Conservation (phyloP, 768 basidiomycete genomes). For the Floccularia luteovirens region DNA sequence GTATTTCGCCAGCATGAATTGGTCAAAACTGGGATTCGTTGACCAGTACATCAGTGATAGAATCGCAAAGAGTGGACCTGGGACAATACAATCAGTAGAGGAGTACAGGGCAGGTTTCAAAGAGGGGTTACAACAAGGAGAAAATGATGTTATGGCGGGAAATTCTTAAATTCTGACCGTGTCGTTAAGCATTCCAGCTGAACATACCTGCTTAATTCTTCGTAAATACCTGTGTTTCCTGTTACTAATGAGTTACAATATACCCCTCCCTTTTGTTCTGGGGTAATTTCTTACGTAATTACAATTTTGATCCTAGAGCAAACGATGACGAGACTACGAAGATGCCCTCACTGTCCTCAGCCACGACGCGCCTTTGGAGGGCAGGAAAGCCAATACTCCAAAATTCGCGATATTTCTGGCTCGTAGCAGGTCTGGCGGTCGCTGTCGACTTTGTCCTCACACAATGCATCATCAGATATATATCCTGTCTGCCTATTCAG, state of each 20-base stretch:
- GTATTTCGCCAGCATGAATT: slow-evolving; percentile 40
- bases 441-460: slow-evolving; percentile 75
- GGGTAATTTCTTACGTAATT: too few species aligned
- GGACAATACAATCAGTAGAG: not conserved
- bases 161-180: too few species aligned
- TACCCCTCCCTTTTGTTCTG: too few species aligned
- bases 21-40: slow-evolving; percentile 50
- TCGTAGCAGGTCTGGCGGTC: slow-evolving; percentile 54
- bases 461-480: slow-evolving; percentile 68
- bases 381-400: slow-evolving; percentile 45
- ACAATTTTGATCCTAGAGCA: too few species aligned
- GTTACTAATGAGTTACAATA: too few species aligned
- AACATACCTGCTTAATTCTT: too few species aligned
- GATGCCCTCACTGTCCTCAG: too few species aligned
- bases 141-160: too few species aligned
- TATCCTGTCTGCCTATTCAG: slow-evolving; percentile 56
- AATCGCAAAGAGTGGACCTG: slow-evolving; percentile 24
- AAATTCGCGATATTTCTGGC: slow-evolving; percentile 59
- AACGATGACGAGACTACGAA: too few species aligned
- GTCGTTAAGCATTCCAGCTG: too few species aligned
- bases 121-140: not conserved
- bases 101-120: not conserved
- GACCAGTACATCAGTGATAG: slow-evolving; percentile 54
- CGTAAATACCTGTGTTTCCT: too few species aligned
- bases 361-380: too few species aligned